phyloP scores from a whole-genome alignment of 768 basidiomycete species.

The Tephrocybe sp. region DNA sequence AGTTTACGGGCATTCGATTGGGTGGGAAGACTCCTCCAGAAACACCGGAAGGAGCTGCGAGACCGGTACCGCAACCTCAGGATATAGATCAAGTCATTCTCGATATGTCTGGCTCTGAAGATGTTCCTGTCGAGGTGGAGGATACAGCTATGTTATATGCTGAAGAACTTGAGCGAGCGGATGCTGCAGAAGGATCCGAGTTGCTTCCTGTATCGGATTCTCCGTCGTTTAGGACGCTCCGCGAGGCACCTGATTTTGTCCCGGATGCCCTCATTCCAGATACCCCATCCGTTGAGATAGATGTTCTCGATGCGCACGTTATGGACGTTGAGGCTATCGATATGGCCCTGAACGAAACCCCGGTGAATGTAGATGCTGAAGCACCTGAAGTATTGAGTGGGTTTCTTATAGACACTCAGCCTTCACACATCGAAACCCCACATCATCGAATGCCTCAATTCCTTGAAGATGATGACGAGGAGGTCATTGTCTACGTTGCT shows the following conservation, averaged over 20 bases:
- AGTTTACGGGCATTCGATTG: slow-evolving; percentile 32
- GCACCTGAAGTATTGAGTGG: slow-evolving; percentile 3
- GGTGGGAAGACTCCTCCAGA: background rate
- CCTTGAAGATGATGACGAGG: slow-evolving; percentile 49
- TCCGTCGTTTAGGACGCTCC: no score
- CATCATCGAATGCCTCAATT: slow-evolving; percentile 12
- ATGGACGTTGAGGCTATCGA: background rate
- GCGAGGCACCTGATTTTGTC: no score
- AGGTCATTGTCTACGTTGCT: slow-evolving; percentile 75
- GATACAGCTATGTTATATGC: no score
- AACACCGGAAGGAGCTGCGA: background rate
- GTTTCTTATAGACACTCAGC: slow-evolving; percentile 42
- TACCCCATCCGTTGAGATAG: background rate
- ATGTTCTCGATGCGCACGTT: background rate
- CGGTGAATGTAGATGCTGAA: background rate
- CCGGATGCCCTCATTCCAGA: no score
- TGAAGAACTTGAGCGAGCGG: no score
- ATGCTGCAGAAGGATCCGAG: no score
- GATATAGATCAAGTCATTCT: background rate
- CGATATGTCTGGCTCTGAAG: background rate
- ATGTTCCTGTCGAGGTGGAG: no score
- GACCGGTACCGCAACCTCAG: background rate
- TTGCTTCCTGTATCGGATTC: no score
- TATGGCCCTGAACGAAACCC: background rate
- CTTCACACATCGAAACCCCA: slow-evolving; percentile 20